Evolutionary conservation across 2,329 filamentous ascomycete genomes (phyloP).

Genomic region (Penicillium sp.): DNA sequence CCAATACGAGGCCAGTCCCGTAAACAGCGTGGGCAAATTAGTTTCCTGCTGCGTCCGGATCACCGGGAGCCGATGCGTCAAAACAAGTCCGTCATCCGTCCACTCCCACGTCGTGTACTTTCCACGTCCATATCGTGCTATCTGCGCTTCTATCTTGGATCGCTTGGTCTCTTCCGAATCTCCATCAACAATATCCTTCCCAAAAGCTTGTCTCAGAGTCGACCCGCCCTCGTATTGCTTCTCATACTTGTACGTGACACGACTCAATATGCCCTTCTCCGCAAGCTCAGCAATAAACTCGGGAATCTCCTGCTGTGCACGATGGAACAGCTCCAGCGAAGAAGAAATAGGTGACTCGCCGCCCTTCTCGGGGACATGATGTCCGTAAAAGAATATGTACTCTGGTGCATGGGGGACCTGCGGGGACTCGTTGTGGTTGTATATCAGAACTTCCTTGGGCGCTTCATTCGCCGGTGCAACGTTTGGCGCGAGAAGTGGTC

Average conservation of each 20-base stretch:
- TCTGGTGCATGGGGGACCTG: conserved; percentile 57
- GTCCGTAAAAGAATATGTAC: conserved; percentile 56
- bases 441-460: conserved; percentile 54
- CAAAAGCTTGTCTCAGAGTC: conserved; percentile 53
- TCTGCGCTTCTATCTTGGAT: conserved; percentile 55
- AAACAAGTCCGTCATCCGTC: conserved; percentile 48
- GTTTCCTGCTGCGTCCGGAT: conserved; percentile 54
- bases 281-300: conserved; percentile 51
- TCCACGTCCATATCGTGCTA: conserved; percentile 51
- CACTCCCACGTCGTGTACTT: conserved; percentile 55
- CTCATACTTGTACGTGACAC: conserved; percentile 49
- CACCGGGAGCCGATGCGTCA: conserved; percentile 52
- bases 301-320: conserved; percentile 52
- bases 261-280: conserved; percentile 51
- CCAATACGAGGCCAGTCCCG: conserved; percentile 52
- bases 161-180: conserved; percentile 49
- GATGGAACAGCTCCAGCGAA: conserved; percentile 52
- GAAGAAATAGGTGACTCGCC: conserved; percentile 55
- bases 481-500: conserved; percentile 50
- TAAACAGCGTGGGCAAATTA: conserved; percentile 53
- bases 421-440: conserved; percentile 57
- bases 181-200: conserved; percentile 51
- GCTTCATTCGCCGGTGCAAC: conserved; percentile 55
- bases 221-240: conserved; percentile 53
- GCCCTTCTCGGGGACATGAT: conserved; percentile 42